Evolutionary conservation across 257 asterid genomes (phyloP).

Genomic region (Solanum corneliomulleri): DNA sequence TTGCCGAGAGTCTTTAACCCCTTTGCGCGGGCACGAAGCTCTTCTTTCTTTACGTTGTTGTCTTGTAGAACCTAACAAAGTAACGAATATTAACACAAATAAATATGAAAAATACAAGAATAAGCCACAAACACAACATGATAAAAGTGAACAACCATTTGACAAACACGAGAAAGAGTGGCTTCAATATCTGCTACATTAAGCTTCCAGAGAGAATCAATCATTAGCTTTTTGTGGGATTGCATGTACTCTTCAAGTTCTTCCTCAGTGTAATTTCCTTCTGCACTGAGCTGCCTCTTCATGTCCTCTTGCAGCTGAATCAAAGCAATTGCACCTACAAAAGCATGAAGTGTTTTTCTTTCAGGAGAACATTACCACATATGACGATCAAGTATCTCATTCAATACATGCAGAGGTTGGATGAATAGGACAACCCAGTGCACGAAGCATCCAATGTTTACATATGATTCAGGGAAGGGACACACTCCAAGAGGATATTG

Average conservation of each 20-base stretch:
- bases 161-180: conserved; percentile 92
- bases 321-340: conserved; percentile 87
- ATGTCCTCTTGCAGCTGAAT: conserved; percentile 95
- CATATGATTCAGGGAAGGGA: not conserved
- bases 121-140: not conserved
- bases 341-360: not conserved
- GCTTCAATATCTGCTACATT: conserved; percentile 97
- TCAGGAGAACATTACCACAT: not conserved
- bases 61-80: conserved; percentile 76
- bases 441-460: not conserved
- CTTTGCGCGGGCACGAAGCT: conserved; percentile 83
- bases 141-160: conserved; percentile 52
- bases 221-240: conserved; percentile 92
- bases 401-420: not conserved
- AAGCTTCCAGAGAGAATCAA: conserved; percentile 97
- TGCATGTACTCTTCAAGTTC: conserved; percentile 89
- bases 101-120: not conserved
- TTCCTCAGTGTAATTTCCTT: conserved; percentile 85
- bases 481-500: not conserved
- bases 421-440: not conserved
- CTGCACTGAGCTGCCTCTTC: conserved; percentile 73
- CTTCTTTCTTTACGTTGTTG: conserved; percentile 76
- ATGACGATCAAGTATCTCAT: not conserved
- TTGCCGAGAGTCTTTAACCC: conserved; percentile 93
- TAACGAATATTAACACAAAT: not conserved